Percentiles rank a stretch among this genome's conserved stretches.
Conservation (phyloP, 371 early-diverging fungal species). For the Basidiobolus heterosporus region DNA sequence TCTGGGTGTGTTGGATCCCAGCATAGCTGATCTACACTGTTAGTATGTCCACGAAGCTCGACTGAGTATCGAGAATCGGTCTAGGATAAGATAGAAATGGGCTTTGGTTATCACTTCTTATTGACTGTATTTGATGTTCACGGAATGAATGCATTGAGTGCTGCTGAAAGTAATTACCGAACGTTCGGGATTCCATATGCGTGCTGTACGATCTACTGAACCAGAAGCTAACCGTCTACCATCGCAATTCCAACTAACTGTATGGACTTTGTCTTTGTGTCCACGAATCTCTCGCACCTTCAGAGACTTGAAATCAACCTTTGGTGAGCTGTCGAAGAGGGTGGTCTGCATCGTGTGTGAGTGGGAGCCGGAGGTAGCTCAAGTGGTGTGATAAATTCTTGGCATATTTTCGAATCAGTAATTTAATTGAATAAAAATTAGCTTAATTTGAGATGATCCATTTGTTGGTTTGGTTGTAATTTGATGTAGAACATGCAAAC, state of each 20-base stretch:
- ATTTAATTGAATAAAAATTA: too few species aligned
- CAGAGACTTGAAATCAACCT: slow-evolving; percentile 9
- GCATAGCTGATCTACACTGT: slow-evolving; percentile 65
- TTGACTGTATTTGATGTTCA: neutral
- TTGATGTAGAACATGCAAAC: too few species aligned
- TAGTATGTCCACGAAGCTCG: slow-evolving; percentile 56
- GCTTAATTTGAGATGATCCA: too few species aligned
- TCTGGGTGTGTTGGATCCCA: slow-evolving; percentile 70
- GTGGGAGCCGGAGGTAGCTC: too few species aligned
- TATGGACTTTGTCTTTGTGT: slow-evolving; percentile 40
- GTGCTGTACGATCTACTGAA: slow-evolving; percentile 47
- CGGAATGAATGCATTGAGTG: neutral
- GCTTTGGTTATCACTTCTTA: neutral
- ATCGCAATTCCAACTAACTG: slow-evolving; percentile 47
- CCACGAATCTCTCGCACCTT: slow-evolving; percentile 28
- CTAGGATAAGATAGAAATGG: neutral
- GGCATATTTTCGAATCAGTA: too few species aligned
- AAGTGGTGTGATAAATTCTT: too few species aligned
- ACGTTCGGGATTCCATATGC: slow-evolving; percentile 47
- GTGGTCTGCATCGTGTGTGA: too few species aligned
- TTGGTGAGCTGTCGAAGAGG: slow-evolving; percentile 6
- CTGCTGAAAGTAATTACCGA: slow-evolving; percentile 17
- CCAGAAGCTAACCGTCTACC: slow-evolving; percentile 46
- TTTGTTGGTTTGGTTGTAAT: too few species aligned
- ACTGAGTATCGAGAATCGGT: neutral